Percentiles rank a stretch among this genome's conserved stretches.
Evolutionary conservation across 352 stramenopile genomes (phyloP).

Genomic region (Phytophthora podocarpi): DNA sequence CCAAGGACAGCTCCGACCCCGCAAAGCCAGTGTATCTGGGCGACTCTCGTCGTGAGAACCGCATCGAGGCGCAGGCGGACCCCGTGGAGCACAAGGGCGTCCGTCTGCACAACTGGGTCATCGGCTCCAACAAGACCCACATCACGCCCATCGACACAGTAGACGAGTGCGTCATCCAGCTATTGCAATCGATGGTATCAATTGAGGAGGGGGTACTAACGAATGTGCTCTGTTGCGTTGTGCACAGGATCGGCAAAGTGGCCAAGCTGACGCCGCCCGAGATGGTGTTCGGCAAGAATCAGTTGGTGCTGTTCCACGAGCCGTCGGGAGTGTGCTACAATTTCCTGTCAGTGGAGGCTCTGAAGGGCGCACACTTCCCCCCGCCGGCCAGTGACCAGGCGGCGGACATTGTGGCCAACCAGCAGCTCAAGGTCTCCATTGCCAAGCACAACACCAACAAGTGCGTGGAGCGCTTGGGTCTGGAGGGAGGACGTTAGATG

Average conservation of each 20-base stretch:
- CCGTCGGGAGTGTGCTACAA: constrained; percentile 74
- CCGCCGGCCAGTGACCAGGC: constrained; percentile 44
- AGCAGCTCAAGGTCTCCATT: constrained; percentile 83
- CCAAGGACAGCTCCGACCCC: not conserved
- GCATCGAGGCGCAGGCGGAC: constrained; percentile 49
- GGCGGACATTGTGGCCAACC: constrained; percentile 58
- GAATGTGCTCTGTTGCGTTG: constrained; percentile 7
- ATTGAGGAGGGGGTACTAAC: not conserved
- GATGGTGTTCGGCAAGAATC: constrained; percentile 89
- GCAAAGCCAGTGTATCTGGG: constrained; percentile 41
- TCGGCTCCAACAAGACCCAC: constrained; percentile 83
- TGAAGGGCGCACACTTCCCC: constrained; percentile 77
- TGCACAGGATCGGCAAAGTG: constrained; percentile 58
- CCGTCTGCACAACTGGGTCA: constrained; percentile 61
- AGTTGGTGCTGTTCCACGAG: constrained; percentile 77
- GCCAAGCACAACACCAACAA: constrained; percentile 84
- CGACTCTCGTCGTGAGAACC: constrained; percentile 51
- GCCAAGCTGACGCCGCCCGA: constrained; percentile 79
- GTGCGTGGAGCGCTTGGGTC: constrained; percentile 27
- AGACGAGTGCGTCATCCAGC: constrained; percentile 53
- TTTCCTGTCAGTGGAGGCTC: constrained; percentile 76
- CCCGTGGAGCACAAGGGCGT: constrained; percentile 77
- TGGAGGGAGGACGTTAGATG: not conserved
- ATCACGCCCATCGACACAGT: constrained; percentile 80
- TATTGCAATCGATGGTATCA: not conserved